Percentiles rank a stretch among this genome's conserved stretches.
These are phyloP conservation scores for Candida anutae DNA, from an alignment of 1,139 yeast species.

Conservation along the genomic window DNA sequence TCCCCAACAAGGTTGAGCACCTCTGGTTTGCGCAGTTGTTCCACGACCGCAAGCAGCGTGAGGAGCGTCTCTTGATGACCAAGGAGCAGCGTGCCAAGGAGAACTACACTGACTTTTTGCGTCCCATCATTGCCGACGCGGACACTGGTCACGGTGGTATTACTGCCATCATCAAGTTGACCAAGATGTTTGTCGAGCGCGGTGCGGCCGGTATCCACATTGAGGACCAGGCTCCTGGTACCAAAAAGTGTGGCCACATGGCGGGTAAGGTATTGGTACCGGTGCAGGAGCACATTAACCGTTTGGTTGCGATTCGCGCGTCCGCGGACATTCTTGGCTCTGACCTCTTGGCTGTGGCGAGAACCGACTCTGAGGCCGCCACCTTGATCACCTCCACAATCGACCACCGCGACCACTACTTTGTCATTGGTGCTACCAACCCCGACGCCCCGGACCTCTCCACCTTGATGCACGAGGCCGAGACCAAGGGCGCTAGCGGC, in stretches of 20 bases:
- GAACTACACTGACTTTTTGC: conserved; percentile 70
- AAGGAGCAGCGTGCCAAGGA: conserved; percentile 56
- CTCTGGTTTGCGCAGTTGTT: conserved; percentile 93
- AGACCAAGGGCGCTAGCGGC: conserved; percentile 65
- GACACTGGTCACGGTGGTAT: conserved; percentile 99
- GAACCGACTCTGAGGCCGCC: conserved; percentile 97
- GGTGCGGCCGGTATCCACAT: conserved; percentile 99
- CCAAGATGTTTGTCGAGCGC: conserved; percentile 93
- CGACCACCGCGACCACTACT: conserved; percentile 92
- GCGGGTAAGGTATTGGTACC: conserved; percentile 98
- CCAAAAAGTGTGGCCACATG: conserved; percentile 97
- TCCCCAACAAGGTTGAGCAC: conserved; percentile 97
- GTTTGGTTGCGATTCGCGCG: conserved; percentile 90
- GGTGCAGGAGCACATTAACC: conserved; percentile 91
- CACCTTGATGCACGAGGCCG: conserved; percentile 77
- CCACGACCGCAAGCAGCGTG: conserved; percentile 95
- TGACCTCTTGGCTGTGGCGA: conserved; percentile 79
- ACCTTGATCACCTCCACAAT: conserved; percentile 89
- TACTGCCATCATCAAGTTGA: conserved; percentile 90
- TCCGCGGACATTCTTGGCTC: conserved; percentile 91
- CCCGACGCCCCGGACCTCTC: conserved; percentile 70
- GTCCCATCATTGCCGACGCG: conserved; percentile 96
- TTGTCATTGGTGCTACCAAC: conserved; percentile 85
- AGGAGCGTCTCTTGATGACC: conserved; percentile 62
- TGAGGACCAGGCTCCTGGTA: conserved; percentile 98